Conservation (phyloP, 2,329 filamentous ascomycete species). For the Fusarium abutilonis region DNA sequence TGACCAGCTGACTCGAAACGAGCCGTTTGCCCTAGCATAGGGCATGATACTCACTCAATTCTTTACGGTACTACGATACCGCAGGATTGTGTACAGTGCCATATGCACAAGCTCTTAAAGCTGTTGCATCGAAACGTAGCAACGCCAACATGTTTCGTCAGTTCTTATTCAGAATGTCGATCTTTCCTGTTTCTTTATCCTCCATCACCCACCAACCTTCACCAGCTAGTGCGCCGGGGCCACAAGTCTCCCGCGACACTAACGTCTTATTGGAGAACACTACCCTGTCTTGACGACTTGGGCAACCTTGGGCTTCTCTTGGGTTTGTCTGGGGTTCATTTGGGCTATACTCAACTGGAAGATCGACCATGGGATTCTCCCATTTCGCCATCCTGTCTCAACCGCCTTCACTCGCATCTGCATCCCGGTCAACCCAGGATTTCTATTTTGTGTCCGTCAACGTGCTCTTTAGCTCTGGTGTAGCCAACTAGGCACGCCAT, state of each 20-base stretch:
- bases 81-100: background rate
- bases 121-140: conserved; percentile 15
- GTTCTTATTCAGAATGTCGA: conserved; percentile 31
- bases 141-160: conserved; percentile 22
- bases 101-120: conserved; percentile 5
- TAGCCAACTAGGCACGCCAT: background rate
- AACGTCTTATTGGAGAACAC: conserved; percentile 36
- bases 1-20: conserved; percentile 10
- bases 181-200: conserved; percentile 35
- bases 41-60: conserved; percentile 1
- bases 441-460: background rate
- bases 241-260: conserved; percentile 45
- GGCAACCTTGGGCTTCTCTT: conserved; percentile 27
- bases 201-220: conserved; percentile 24
- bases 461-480: background rate
- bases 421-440: conserved; percentile 14
- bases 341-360: conserved; percentile 17
- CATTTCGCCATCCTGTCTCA: conserved; percentile 29
- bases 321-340: conserved; percentile 22
- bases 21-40: conserved; percentile 9
- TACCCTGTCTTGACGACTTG: conserved; percentile 27
- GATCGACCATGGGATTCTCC: conserved; percentile 36
- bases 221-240: conserved; percentile 31
- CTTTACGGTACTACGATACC: background rate
- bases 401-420: conserved; percentile 19